Base-by-base conservation (phyloP, 345 rosid species). In the Tarenaya hassleriana region DNA sequence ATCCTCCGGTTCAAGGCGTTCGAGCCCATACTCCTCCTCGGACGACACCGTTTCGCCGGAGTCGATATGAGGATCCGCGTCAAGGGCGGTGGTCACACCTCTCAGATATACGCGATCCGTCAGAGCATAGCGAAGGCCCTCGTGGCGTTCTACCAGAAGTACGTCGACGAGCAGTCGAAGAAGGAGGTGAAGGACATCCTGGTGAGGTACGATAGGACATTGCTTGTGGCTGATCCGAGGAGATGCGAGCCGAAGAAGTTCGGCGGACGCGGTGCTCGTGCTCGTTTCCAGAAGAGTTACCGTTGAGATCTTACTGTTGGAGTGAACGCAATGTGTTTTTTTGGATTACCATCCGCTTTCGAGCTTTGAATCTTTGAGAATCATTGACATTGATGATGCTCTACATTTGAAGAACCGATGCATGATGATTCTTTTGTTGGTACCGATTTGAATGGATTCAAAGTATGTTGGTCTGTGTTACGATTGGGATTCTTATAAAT, bases 201-300 rank as follows among this genome's bases (percentile, higher is more conserved):
- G 59, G 79, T 82, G 7, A 77, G 94, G 58, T 80, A 83, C 17
- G 96, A 87, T 7, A 63, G 96, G 73, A 87, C 96, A 52, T 68
- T 87, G 18, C 94, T 87, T 0, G 96, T 87, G 1, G 94, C 96
- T 0, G 96, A 87, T 66, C 96, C 94, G 3, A 72, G 96, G 56
- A 54, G 94, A 49, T 87, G 96, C 53, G 96, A 87, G 89, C 83
- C 96, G 1, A 87, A 87, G 87, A 87, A 87, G 80, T 87, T 87
- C 7, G 96, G 96, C 51, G 96, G 96, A 27, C 83, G 82, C 34
- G 89, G 96, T 47, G 94, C 94, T 8, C 82, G 96, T 47, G 75
- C 94, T 16, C 83, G 96, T 69, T 87, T 83, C 83, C 96, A 83
- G 81, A 87, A 87, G 70, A 64, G 76, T 74, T 87, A 87, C 75